These are phyloP conservation scores for Clarireedia sp. DNA, from an alignment of 2,329 filamentous ascomycete genomes.

Conservation along the genomic window DNA sequence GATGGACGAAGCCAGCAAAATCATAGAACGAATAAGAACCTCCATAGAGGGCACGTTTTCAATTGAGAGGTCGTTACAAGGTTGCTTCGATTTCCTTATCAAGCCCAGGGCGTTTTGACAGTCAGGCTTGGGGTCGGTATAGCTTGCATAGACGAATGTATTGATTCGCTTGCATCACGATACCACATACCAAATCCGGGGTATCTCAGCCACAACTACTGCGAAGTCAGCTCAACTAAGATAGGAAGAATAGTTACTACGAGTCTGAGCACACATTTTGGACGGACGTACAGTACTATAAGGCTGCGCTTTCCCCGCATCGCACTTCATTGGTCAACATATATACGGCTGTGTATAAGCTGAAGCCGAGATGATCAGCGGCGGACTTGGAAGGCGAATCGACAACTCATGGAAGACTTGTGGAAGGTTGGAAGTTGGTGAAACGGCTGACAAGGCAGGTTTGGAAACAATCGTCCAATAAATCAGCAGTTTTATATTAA, in stretches of 20 bases:
- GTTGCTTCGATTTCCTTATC: not conserved
- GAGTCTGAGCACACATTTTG: not conserved
- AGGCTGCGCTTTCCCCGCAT: no score
- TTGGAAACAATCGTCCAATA: not conserved
- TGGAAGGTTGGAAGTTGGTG: not conserved
- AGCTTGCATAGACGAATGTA: not conserved
- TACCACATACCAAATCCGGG: not conserved
- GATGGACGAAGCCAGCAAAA: not conserved
- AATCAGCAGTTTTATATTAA: not conserved
- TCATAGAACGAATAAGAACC: not conserved
- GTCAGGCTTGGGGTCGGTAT: not conserved
- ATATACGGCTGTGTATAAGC: not conserved
- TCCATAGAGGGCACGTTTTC: not conserved
- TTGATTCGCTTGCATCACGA: slow-evolving; percentile 3
- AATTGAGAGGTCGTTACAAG: not conserved
- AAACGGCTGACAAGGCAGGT: not conserved
- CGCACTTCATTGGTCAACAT: no score
- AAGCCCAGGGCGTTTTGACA: not conserved
- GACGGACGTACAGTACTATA: no score
- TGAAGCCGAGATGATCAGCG: not conserved
- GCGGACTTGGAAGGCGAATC: not conserved
- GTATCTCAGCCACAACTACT: not conserved
- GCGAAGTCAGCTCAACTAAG: not conserved
- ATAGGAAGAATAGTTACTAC: not conserved
- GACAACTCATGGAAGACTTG: not conserved